Percentiles rank a stretch among this genome's conserved stretches.
phyloP scores from a whole-genome alignment of 108 stramenopile species.

The Nitzschia palea region DNA sequence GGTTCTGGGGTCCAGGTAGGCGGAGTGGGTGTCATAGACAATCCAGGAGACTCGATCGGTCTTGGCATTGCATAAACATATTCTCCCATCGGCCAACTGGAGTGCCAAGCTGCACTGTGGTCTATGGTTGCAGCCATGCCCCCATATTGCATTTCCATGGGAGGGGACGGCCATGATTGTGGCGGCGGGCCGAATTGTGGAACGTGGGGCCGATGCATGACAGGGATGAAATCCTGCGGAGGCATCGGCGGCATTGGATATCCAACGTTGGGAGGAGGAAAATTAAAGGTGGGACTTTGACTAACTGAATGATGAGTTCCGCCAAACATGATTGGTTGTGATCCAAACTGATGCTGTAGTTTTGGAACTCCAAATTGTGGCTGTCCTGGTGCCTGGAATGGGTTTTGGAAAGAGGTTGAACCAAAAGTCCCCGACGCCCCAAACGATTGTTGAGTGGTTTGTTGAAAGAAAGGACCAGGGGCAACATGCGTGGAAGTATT shows the following conservation, averaged over 20 bases:
- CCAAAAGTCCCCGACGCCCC: background rate
- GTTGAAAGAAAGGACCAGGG: background rate
- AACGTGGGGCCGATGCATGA: slow-evolving; percentile 11
- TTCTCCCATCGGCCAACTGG: slow-evolving; percentile 8
- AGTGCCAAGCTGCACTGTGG: background rate
- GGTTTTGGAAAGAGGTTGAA: background rate
- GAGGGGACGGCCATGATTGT: slow-evolving; percentile 19
- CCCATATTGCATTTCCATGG: slow-evolving; percentile 17
- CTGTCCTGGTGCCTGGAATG: slow-evolving; percentile 1
- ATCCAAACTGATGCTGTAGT: background rate
- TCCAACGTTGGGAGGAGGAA: slow-evolving; percentile 16
- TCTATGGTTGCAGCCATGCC: slow-evolving; percentile 10
- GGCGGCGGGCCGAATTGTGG: slow-evolving; percentile 18
- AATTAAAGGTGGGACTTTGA: slow-evolving; percentile 22
- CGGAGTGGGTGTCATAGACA: slow-evolving; percentile 16
- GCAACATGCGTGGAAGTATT: background rate
- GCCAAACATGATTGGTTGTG: background rate
- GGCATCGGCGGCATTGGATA: slow-evolving; percentile 27
- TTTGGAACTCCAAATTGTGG: slow-evolving; percentile 3
- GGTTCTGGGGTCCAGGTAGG: slow-evolving; percentile 9
- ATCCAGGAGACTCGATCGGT: slow-evolving; percentile 11
- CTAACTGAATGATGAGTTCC: slow-evolving; percentile 9
- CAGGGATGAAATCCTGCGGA: slow-evolving; percentile 15
- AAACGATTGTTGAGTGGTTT: background rate
- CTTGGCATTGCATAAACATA: slow-evolving; percentile 9